phyloP scores from a whole-genome alignment of 352 stramenopile genomes.

The Phytophthora aleatoria region DNA sequence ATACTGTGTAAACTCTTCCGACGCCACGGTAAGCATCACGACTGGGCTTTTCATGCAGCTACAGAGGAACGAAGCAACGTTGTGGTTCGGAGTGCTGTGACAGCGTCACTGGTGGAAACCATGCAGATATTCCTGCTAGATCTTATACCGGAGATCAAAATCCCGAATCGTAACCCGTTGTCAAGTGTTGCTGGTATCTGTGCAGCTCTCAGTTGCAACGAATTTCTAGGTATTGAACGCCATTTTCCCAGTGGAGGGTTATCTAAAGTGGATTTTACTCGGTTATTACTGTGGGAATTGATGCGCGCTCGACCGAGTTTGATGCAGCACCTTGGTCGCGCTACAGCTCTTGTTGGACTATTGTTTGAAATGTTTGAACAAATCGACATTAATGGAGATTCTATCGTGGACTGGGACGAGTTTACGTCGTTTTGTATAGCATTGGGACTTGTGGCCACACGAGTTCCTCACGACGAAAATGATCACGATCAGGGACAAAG shows the following conservation, averaged over 20 bases:
- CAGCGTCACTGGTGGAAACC: conserved; percentile 43
- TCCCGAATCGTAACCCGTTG: conserved; percentile 63
- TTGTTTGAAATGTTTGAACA: conserved; percentile 83
- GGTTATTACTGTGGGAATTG: conserved; percentile 53
- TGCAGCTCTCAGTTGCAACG: conserved; percentile 55
- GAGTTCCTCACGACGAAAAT: conserved; percentile 24
- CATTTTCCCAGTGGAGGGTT: conserved; percentile 52
- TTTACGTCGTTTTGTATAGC: conserved; percentile 85
- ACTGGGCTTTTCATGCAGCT: conserved; percentile 50
- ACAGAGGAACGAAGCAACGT: conserved; percentile 28
- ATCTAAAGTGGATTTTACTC: conserved; percentile 54
- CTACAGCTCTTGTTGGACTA: conserved; percentile 44
- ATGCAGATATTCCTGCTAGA: conserved; percentile 71
- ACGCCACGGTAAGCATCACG: conserved; percentile 24
- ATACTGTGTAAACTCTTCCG: conserved; percentile 64
- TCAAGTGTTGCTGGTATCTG: conserved; percentile 67
- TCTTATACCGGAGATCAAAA: conserved; percentile 74
- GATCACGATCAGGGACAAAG: conserved; percentile 30
- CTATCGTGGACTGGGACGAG: conserved; percentile 81
- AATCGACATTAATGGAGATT: conserved; percentile 87
- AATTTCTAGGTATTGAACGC: conserved; percentile 61
- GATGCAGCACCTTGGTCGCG: conserved; percentile 33
- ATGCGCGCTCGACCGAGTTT: conserved; percentile 51
- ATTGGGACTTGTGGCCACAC: conserved; percentile 60
- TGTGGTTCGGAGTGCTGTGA: conserved; percentile 50